Conservation (phyloP, 2,329 filamentous ascomycete genomes). For the Phoma sp. region DNA sequence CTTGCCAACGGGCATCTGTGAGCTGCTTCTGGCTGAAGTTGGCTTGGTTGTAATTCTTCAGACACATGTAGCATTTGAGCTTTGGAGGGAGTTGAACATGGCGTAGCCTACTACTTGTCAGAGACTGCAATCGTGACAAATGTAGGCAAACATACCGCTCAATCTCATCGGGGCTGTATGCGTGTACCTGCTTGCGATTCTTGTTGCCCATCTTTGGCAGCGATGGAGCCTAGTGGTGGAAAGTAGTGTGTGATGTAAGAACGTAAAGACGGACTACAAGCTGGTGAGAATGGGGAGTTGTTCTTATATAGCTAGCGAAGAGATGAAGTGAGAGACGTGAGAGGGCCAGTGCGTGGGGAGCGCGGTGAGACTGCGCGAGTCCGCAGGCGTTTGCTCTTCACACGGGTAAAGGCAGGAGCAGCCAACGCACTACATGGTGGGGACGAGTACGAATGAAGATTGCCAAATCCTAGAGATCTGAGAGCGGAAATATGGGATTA, state of each 20-base stretch:
- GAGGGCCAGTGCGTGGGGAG: background rate
- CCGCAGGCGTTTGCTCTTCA: background rate
- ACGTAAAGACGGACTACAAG: background rate
- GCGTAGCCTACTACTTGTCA: constrained; percentile 23
- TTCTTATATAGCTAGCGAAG: background rate
- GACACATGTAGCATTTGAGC: constrained; percentile 58
- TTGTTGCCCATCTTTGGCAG: background rate
- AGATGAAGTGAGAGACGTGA: background rate
- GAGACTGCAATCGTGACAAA: background rate
- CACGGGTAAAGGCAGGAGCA: constrained; percentile 1
- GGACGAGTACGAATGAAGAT: background rate
- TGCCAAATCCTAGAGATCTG: too few species aligned
- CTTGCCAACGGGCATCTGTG: constrained; percentile 36
- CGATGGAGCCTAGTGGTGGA: background rate
- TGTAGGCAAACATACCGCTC: constrained; percentile 12
- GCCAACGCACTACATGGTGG: background rate
- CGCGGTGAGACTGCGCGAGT: background rate
- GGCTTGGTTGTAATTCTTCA: constrained; percentile 46
- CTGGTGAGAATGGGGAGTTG: background rate
- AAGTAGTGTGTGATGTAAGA: background rate
- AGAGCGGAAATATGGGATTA: background rate
- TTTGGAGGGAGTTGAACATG: constrained; percentile 31
- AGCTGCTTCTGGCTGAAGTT: constrained; percentile 60
- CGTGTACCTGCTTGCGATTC: constrained; percentile 8
- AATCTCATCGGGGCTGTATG: constrained; percentile 23